Percentiles rank a stretch among this genome's conserved stretches.
phyloP scores from a whole-genome alignment of 352 stramenopile species.

The Phytophthora lateralis region DNA sequence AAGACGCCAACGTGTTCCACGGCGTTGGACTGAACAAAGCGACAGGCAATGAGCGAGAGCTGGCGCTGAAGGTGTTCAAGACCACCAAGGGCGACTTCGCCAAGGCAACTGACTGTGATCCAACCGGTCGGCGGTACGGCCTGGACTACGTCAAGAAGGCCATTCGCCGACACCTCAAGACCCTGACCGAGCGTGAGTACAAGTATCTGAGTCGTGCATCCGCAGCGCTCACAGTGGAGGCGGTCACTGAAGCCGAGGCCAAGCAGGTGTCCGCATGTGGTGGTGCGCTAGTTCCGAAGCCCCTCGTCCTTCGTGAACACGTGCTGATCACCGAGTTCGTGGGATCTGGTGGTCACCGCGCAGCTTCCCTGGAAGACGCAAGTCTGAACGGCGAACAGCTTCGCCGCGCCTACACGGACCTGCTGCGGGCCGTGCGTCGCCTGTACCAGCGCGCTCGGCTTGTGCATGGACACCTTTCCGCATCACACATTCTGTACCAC shows the following conservation, averaged over 20 bases:
- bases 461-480: slow-evolving; percentile 51
- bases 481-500: slow-evolving; percentile 80
- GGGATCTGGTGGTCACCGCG: slow-evolving; percentile 36
- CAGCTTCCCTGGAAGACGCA: slow-evolving; percentile 55
- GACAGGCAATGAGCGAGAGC: slow-evolving; percentile 25
- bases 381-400: slow-evolving; percentile 48
- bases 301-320: slow-evolving; percentile 55
- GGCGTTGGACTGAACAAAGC: slow-evolving; percentile 37
- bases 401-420: slow-evolving; percentile 40
- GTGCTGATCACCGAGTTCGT: slow-evolving; percentile 64
- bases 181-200: slow-evolving; percentile 58
- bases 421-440: slow-evolving; percentile 43
- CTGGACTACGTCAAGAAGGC: slow-evolving; percentile 63
- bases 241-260: slow-evolving; percentile 16
- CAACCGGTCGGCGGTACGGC: slow-evolving; percentile 54
- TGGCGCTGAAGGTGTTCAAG: slow-evolving; percentile 81
- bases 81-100: slow-evolving; percentile 52
- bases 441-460: slow-evolving; percentile 66
- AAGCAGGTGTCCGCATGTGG: slow-evolving; percentile 11
- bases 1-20: slow-evolving; percentile 59
- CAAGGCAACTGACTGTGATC: slow-evolving; percentile 54
- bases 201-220: slow-evolving; percentile 42
- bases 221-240: slow-evolving; percentile 10
- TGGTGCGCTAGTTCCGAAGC: slow-evolving; percentile 41
- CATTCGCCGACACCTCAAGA: slow-evolving; percentile 64